Base-by-base conservation (phyloP, 2,329 filamentous ascomycete species). In the Penicillium nordicum region DNA sequence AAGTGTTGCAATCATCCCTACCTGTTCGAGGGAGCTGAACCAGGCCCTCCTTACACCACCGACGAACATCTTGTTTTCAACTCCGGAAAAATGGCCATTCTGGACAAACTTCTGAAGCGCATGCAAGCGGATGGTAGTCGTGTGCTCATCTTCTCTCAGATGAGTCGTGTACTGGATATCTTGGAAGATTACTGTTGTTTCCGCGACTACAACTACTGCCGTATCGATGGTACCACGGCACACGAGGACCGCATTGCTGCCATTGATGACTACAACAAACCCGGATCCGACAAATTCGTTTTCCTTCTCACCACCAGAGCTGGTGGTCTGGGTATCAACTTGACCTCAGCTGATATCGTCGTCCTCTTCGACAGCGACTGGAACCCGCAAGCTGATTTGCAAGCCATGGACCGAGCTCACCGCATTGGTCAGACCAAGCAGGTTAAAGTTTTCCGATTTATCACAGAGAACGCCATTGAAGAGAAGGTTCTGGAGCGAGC, bases 1-100 rank as follows among this genome's bases (percentile, higher is more conserved):
- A 99, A 99, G 76, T 99, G 94, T 77, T 99, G 94, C 74, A 99
- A 99, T 67, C 94, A 99, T 70, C 94, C 94, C 0, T 99, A 99
- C 67, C 84, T 99, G 0, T 99, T 99, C 65, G 94, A 99, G 72
- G 94, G 94, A 53, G 94, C 94, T 10, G 94, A 99, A 72, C 94
- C 94, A 41, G 94, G 94, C 29, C 95, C 94, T 12, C 94, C 95
- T 1, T 99, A 97, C 72, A 99, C 95, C 0, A 99, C 93, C 0
- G 94, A 99, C 69, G 93, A 97, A 76, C 95, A 99, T 76, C 81
- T 99, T 50, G 80, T 99, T 41, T 89, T 86, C 77, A 99, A 97
- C 67, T 87, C 94, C 1, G 94, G 92, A 23, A 99, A 99, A 78
- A 99, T 99, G 94, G 85, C 92, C 32, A 92, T 99, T 71, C 83